Evolutionary conservation across 139 green algal genomes (phyloP).

Genomic region (Deuterostichococcus epilithicus): DNA sequence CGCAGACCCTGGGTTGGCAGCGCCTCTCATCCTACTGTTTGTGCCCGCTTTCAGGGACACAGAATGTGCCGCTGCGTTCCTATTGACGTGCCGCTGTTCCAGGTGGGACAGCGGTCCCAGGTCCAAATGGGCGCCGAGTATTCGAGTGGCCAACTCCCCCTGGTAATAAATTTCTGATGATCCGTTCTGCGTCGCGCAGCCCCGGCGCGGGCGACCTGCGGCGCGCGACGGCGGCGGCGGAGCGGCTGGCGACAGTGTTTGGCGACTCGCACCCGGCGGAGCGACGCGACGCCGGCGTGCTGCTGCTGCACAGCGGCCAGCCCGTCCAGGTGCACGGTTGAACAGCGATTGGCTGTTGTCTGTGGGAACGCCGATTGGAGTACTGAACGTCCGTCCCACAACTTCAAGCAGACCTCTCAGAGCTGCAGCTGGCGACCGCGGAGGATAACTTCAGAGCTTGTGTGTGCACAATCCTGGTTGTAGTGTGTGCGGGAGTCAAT

Average conservation of each 20-base stretch:
- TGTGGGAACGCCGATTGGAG: no score
- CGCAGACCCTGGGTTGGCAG: neutral
- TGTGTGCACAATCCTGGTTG: no score
- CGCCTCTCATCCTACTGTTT: neutral
- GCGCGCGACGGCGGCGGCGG: constrained; percentile 46
- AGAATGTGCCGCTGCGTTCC: neutral
- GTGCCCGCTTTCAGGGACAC: neutral
- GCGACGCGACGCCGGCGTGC: constrained; percentile 47
- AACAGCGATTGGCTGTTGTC: no score
- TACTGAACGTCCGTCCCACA: no score
- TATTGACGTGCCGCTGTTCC: neutral
- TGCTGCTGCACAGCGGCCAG: constrained; percentile 56
- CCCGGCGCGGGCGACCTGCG: constrained; percentile 55
- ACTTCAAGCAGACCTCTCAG: no score
- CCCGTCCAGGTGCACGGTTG: neutral
- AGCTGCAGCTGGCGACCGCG: no score
- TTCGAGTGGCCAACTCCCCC: neutral
- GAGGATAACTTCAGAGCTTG: no score
- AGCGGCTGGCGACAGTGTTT: constrained; percentile 67
- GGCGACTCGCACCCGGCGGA: constrained; percentile 35
- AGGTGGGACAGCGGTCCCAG: neutral
- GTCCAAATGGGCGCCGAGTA: neutral
- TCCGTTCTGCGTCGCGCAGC: neutral
- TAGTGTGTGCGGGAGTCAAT: no score
- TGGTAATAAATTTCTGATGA: neutral